phyloP scores from a whole-genome alignment of 306 rosid genomes.

The Myrica gale region DNA sequence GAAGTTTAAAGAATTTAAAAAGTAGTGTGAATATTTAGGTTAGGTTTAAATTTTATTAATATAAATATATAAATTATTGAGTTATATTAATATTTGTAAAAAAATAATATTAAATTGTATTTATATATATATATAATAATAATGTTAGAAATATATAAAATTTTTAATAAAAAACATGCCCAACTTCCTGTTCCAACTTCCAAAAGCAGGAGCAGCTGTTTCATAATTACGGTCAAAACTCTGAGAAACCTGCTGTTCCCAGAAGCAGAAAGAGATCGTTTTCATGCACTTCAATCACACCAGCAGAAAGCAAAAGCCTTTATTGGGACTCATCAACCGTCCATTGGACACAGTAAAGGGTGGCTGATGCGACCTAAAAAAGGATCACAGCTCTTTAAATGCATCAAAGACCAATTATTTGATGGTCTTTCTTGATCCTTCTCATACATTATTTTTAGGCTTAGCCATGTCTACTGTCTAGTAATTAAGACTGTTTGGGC shows the following conservation, averaged over 20 bases:
- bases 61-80: too few species aligned
- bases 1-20: too few species aligned
- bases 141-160: too few species aligned
- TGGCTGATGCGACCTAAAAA: slow-evolving; percentile 23
- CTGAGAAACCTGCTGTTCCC: slow-evolving; percentile 51
- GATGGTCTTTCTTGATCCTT: neutral
- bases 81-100: too few species aligned
- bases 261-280: slow-evolving; percentile 42
- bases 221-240: slow-evolving; percentile 56
- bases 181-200: neutral
- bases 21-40: too few species aligned
- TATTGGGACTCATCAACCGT: slow-evolving; percentile 69
- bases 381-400: slow-evolving; percentile 17
- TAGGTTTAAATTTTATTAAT: too few species aligned
- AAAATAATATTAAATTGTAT: too few species aligned
- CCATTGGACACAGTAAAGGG: slow-evolving; percentile 15
- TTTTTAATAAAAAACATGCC: too few species aligned
- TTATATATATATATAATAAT: too few species aligned
- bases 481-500: slow-evolving; percentile 17
- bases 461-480: neutral
- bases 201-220: slow-evolving; percentile 28
- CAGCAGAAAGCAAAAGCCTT: slow-evolving; percentile 40
- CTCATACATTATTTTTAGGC: neutral
- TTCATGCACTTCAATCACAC: slow-evolving; percentile 35
- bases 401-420: neutral